These are phyloP conservation scores for Cordyceps cicadae DNA, from an alignment of 2,329 filamentous ascomycete species.

Conservation along the genomic window DNA sequence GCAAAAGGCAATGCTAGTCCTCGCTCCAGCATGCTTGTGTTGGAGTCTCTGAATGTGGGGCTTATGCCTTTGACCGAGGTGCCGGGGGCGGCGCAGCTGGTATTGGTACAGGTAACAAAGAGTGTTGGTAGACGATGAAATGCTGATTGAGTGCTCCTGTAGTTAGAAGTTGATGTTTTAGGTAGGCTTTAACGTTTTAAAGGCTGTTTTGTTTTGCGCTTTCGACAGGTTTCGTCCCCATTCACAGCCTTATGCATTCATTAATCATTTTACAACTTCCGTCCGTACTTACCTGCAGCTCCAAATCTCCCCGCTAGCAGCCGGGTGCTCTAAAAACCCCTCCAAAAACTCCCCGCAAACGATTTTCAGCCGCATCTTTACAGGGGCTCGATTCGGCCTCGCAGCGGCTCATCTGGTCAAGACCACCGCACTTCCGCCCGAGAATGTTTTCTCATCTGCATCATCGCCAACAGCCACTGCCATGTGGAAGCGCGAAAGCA, in stretches of 20 bases:
- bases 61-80: conserved; percentile 7
- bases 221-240: neutral
- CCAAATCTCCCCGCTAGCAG: neutral
- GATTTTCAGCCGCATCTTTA: neutral
- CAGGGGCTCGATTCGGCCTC: neutral
- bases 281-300: too few species aligned
- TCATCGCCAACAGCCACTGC: too few species aligned
- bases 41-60: neutral
- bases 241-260: neutral
- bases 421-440: neutral
- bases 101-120: too few species aligned
- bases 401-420: neutral
- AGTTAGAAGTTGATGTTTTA: too few species aligned
- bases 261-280: too few species aligned
- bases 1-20: neutral
- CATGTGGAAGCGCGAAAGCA: too few species aligned
- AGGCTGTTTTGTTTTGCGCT: neutral
- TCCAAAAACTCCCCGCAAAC: conserved; percentile 4
- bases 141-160: too few species aligned
- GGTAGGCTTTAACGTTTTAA: neutral
- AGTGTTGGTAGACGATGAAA: too few species aligned
- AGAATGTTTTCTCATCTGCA: neutral
- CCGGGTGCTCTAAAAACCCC: neutral
- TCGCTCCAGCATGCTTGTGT: neutral
- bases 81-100: neutral